Percentiles rank a stretch among this genome's conserved stretches.
Evolutionary conservation across 2,329 filamentous ascomycete species (phyloP).

Genomic region (Emmonsiellopsis sp.): DNA sequence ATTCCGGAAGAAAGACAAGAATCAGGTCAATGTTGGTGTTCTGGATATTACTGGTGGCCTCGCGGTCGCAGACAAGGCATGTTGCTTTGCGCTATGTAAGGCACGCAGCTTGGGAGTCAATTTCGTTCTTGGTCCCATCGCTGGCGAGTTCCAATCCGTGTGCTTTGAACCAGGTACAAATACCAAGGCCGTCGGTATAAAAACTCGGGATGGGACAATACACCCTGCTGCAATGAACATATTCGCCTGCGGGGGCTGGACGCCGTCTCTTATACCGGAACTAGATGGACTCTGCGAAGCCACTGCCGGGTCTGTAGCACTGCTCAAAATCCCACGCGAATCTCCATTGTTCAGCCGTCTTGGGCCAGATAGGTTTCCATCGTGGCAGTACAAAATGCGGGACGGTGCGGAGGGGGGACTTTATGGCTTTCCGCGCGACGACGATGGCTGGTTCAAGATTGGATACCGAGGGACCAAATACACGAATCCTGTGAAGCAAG

Average conservation of each 20-base stretch:
- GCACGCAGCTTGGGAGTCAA: conserved; percentile 33
- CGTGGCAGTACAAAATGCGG: conserved; percentile 33
- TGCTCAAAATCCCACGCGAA: conserved; percentile 35
- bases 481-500: conserved; percentile 35
- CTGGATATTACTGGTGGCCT: conserved; percentile 42
- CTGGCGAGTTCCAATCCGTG: conserved; percentile 24
- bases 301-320: conserved; percentile 39
- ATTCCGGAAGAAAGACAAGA: conserved; percentile 17
- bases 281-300: conserved; percentile 39
- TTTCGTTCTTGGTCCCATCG: conserved; percentile 29
- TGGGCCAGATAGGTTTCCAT: conserved; percentile 37
- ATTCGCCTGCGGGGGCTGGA: conserved; percentile 39
- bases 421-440: conserved; percentile 41
- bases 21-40: conserved; percentile 27
- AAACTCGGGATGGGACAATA: conserved; percentile 27
- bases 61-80: conserved; percentile 39
- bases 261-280: conserved; percentile 33
- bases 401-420: conserved; percentile 33
- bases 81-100: conserved; percentile 37
- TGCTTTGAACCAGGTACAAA: conserved; percentile 11
- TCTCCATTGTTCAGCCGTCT: conserved; percentile 33
- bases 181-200: conserved; percentile 26
- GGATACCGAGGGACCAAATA: conserved; percentile 46
- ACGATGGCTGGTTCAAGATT: conserved; percentile 39
- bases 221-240: conserved; percentile 29